Evolutionary conservation across 768 basidiomycete genomes (phyloP), one percentile per base, ranked within the genome.

Genomic region (Mycena rosella): DNA sequence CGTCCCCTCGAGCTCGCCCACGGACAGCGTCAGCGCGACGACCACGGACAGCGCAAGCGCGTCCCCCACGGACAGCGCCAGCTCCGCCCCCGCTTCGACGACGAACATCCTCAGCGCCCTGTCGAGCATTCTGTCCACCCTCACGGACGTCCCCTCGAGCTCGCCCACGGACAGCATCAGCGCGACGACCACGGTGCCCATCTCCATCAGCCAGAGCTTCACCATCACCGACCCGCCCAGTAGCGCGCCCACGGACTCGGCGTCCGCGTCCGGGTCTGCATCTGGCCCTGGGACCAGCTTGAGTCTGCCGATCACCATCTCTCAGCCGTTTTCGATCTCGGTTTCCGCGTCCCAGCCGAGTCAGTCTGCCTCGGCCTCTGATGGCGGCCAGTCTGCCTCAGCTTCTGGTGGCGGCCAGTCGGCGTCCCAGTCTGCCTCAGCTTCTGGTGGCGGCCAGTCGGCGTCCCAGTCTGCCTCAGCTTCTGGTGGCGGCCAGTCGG

Each of bases 211-310:
- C 24, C 18, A 51, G 34, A 55, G 27, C 30, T 15, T 32, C 14
- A 34, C 58, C 17, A 40, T 58, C 36, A 57, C 52, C 29, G 54
- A 57, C 32, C 34, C 47, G 5, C 57, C 58, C 22, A 20, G 22
- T n/a, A n/a, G n/a, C 74, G 58, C 67, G 67, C 34, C 63, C 36
- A 29, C 47, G 51, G 26, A 42, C 26, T 65, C 29, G 48, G 56
- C 38, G 27, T 57, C 30, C 18, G 38, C 17, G 13, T 64, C 34
- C 15, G 44, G 17, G 11, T 49, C 45, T 9, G 51, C 29, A 24
- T 48, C 30, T 51, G 29, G 18, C 38, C 44, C 26, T 47, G 65
- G 38, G 26, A 32, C 34, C 55, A 27, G 38, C 34, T 29, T 32
- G 17, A 47, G 45, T 26, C 14, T 47, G 14, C 29, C 36, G 32